These are phyloP conservation scores for Physcomitrium patens DNA, from an alignment of 225 moss, liverwort and hornwort genomes.

Conservation along the genomic window DNA sequence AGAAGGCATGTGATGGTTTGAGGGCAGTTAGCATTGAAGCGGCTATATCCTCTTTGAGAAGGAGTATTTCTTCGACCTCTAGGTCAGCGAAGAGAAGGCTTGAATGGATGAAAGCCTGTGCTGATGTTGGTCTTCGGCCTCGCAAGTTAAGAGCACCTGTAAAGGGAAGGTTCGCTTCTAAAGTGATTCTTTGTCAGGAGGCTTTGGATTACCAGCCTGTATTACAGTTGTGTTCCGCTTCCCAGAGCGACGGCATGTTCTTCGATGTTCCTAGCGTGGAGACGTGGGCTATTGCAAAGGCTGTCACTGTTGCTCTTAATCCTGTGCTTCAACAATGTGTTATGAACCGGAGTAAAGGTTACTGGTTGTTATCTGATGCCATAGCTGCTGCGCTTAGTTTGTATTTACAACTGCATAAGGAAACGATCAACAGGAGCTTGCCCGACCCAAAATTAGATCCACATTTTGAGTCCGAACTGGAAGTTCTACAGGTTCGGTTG, in stretches of 20 bases:
- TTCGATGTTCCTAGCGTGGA: slow-evolving; percentile 35
- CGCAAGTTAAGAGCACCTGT: slow-evolving; percentile 44
- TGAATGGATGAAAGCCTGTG: slow-evolving; percentile 52
- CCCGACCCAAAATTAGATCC: slow-evolving; percentile 40
- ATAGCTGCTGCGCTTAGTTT: slow-evolving; percentile 50
- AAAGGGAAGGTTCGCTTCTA: slow-evolving; percentile 49
- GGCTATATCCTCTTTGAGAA: slow-evolving; percentile 31
- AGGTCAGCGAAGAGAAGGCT: slow-evolving; percentile 35
- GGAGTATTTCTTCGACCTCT: slow-evolving; percentile 40
- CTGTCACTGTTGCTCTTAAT: slow-evolving; percentile 38
- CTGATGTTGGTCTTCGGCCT: slow-evolving; percentile 48
- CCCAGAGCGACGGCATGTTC: slow-evolving; percentile 34
- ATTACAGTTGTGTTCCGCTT: slow-evolving; percentile 32
- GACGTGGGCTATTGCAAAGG: slow-evolving; percentile 48
- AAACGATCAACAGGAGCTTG: slow-evolving; percentile 42
- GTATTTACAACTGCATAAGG: slow-evolving; percentile 50
- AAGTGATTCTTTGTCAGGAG: slow-evolving; percentile 46
- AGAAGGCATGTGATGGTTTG: slow-evolving; percentile 47
- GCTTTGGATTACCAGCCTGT: slow-evolving; percentile 44
- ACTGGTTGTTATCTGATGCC: slow-evolving; percentile 58
- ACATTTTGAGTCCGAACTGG: slow-evolving; percentile 50
- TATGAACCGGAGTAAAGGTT: slow-evolving; percentile 38
- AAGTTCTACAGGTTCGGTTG: slow-evolving; percentile 46
- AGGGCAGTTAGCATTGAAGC: slow-evolving; percentile 39
- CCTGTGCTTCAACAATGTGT: slow-evolving; percentile 45